Base-by-base conservation (phyloP, 1,284 basidiomycete genomes). In the Cutaneotrichosporon cavernicola region DNA sequence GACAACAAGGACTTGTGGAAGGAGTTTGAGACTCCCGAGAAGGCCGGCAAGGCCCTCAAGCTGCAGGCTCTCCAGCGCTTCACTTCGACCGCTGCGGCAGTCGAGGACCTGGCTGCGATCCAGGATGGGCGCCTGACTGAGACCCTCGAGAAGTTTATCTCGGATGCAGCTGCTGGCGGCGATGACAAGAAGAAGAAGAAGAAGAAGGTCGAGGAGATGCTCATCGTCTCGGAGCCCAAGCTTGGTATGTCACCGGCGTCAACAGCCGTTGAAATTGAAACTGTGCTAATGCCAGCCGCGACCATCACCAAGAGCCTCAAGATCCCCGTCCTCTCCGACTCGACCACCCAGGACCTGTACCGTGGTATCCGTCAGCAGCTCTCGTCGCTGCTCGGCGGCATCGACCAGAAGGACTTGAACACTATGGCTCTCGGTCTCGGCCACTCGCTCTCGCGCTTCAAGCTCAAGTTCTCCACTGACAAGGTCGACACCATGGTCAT, bases 401-500 rank as follows among this genome's bases (percentile, higher is more conserved):
- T 96, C 51, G 91, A 96, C 80, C 91, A 93, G n/a, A 91, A 92
- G 78, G 95, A 98, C 82, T 83, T 99, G 66, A 90, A 92, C 64
- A 98, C 95, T 58, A 99, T 99, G 96, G 92, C 91, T 74, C 84
- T 99, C 69, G 96, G 96, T 87, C 86, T 99, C 66, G 92, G 90
- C 77, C 96, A 99, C 83, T 97, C 93, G 66, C 83, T 99, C 76
- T 96, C 92, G 66, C 88, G 95, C 67, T 99, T 96, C 85, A 99
- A 99, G 85, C 87, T 99, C 76, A 98, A 99, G 83, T 99, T 99
- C 82, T 98, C 94, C 21, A 95, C 96, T 6, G 96, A 99, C 84
- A 98, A 98, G 83, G 95, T 99, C 57, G 96, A 99, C 80, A 97
- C 94, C 26, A 99, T 99, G 97, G 90, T 99, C 66, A 91, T 99